phyloP scores from a whole-genome alignment of 176 grass and related monocot genomes.

The Calamus simplicifolius region DNA sequence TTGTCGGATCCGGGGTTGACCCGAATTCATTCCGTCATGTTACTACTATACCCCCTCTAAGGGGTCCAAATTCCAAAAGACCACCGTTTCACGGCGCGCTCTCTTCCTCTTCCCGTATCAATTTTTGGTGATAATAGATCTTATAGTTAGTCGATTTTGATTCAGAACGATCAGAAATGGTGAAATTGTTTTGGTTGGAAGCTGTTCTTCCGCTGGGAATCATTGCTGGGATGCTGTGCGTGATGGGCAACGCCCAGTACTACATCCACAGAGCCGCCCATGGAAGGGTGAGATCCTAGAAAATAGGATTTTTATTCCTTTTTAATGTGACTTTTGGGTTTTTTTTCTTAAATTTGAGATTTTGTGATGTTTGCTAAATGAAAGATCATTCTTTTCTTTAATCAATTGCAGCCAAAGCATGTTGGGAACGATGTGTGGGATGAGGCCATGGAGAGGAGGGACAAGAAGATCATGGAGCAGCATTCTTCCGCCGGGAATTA shows the following conservation, averaged over 20 bases:
- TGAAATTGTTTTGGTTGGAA: slow-evolving; percentile 77
- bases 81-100: too few species aligned
- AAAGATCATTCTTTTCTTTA: not conserved
- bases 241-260: slow-evolving; percentile 98
- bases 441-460: slow-evolving; percentile 93
- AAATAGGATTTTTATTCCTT: not conserved
- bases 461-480: slow-evolving; percentile 75
- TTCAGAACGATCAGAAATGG: slow-evolving; percentile 29
- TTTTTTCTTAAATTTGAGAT: not conserved
- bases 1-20: too few species aligned
- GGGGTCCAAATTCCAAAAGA: too few species aligned
- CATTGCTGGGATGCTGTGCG: slow-evolving; percentile 94
- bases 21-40: too few species aligned
- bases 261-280: slow-evolving; percentile 92
- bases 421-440: slow-evolving; percentile 96
- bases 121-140: too few species aligned
- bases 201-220: slow-evolving; percentile 86
- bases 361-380: not conserved
- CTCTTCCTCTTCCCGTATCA: not conserved
- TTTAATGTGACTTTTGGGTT: not conserved
- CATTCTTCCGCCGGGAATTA: slow-evolving; percentile 16
- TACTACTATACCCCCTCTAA: too few species aligned
- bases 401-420: slow-evolving; percentile 79
- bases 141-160: too few species aligned
- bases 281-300: slow-evolving; percentile 46